Evolutionary conservation across 2,329 filamentous ascomycete genomes (phyloP), one percentile per base, ranked within the genome.

Genomic region (Trichoderma endophyticum): DNA sequence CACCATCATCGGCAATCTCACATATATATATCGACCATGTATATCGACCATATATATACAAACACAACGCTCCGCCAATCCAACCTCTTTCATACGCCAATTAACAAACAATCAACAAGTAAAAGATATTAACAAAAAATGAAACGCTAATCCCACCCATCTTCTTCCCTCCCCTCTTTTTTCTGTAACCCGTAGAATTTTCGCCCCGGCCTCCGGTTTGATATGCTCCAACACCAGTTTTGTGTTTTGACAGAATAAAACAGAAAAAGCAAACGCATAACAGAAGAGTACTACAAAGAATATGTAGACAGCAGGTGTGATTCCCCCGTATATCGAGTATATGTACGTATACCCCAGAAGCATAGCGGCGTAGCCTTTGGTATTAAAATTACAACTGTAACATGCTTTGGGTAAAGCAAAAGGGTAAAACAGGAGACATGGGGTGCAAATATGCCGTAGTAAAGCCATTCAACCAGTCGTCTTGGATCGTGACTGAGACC

Each of bases 401-500:
- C 48, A 65, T 43, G 59, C 68, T 70, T 60, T 30, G 30, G 12
- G 14, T 39, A 65, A 65, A 39, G 18, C 28, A 30, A 71, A 64
- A 39, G 9, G 39, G 39, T 34, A 32, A 51, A 32, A 54, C 21
- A 28, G n/a, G 5, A 63, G 56, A 21, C n/a, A 34, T 12, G 54
- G 34, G 18, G 21, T 39, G 14, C 30, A 57, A 6, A 54, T 65
- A 57, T 66, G 28, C n/a, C 39, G 15, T 15, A 21, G 2, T 24
- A 30, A 28, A 7, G 36, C 54, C 43, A 14, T 51, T 66, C 48
- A 64, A 43, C 69, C 24, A 59, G 56, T 51, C 57, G 66, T 69
- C 26, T 62, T 70, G 28, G 67, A 61, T 39, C 67, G 67, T 60
- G 60, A 28, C 64, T 72, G 70, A 24, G 70, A 69, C 70, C 64